Conservation (phyloP, 108 stramenopile species). For the Stephanodiscus triporus region DNA sequence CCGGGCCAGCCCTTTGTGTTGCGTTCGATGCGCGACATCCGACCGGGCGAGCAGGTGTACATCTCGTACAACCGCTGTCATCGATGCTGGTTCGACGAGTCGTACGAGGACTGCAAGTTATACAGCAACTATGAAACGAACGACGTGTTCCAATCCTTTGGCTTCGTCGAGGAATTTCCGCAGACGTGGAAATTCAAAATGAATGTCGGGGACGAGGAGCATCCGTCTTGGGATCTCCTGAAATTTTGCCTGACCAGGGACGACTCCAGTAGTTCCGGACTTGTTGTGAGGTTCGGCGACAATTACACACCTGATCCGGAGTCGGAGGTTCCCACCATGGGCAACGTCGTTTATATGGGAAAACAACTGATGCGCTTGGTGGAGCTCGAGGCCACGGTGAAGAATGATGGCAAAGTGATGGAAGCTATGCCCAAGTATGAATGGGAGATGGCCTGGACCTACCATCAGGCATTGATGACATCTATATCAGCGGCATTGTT, state of each 20-base stretch:
- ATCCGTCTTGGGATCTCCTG: conserved; percentile 32
- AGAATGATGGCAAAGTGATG: conserved; percentile 30
- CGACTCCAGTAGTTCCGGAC: conserved; percentile 15
- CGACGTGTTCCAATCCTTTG: conserved; percentile 39
- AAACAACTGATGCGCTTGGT: conserved; percentile 21
- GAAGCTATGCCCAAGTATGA: conserved; percentile 43
- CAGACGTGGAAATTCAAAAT: conserved; percentile 41
- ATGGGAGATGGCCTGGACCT: conserved; percentile 47
- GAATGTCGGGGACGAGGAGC: conserved; percentile 11
- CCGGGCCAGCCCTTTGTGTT: conserved; percentile 33
- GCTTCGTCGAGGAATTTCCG: conserved; percentile 51
- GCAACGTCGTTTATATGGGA: conserved; percentile 26
- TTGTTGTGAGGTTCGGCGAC: conserved; percentile 39
- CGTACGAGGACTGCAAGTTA: conserved; percentile 38
- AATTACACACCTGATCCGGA: conserved; percentile 28
- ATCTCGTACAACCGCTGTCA: conserved; percentile 52
- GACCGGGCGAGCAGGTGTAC: conserved; percentile 42
- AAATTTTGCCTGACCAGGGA: conserved; percentile 34
- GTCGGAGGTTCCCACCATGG: conserved; percentile 33
- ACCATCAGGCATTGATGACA: conserved; percentile 38
- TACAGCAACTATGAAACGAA: conserved; percentile 28
- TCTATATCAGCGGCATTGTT: conserved; percentile 42
- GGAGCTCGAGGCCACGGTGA: conserved; percentile 13
- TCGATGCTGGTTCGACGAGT: conserved; percentile 40
- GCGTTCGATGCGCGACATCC: conserved; percentile 23